Conservation (phyloP, 2,329 filamentous ascomycete species). For the Apiospora kogelbergensis region DNA sequence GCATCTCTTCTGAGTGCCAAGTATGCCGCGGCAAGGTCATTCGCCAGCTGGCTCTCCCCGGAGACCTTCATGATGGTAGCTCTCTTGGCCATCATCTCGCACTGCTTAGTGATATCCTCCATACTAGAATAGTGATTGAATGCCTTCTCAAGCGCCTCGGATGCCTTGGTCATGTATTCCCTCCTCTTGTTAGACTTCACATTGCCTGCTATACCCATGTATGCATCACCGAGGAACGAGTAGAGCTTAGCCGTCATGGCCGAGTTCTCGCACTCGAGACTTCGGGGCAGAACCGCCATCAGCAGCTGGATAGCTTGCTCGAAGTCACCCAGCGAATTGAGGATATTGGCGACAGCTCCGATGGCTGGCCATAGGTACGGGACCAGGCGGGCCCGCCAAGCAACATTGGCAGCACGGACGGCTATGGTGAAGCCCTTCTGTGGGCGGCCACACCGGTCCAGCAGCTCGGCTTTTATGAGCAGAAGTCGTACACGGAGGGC, state of each 20-base stretch:
- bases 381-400: slow-evolving; percentile 68
- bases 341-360: slow-evolving; percentile 64
- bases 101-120: slow-evolving; percentile 68
- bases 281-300: slow-evolving; percentile 69
- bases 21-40: slow-evolving; percentile 67
- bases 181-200: slow-evolving; percentile 45
- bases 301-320: slow-evolving; percentile 64
- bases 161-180: slow-evolving; percentile 58
- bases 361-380: slow-evolving; percentile 73
- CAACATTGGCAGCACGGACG: slow-evolving; percentile 72
- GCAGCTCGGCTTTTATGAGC: slow-evolving; percentile 69
- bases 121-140: slow-evolving; percentile 65
- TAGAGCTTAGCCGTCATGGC: slow-evolving; percentile 67
- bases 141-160: slow-evolving; percentile 62
- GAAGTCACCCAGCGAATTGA: slow-evolving; percentile 72
- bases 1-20: slow-evolving; percentile 50
- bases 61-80: slow-evolving; percentile 71
- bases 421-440: slow-evolving; percentile 76
- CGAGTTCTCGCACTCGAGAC: slow-evolving; percentile 68
- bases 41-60: slow-evolving; percentile 63
- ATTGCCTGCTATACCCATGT: slow-evolving; percentile 72
- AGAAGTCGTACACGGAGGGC: slow-evolving; percentile 70
- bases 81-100: slow-evolving; percentile 81
- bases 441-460: slow-evolving; percentile 66
- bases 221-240: slow-evolving; percentile 70